Evolutionary conservation across 2,329 filamentous ascomycete genomes (phyloP).

Genomic region (Lecanoromycetidae sp.): DNA sequence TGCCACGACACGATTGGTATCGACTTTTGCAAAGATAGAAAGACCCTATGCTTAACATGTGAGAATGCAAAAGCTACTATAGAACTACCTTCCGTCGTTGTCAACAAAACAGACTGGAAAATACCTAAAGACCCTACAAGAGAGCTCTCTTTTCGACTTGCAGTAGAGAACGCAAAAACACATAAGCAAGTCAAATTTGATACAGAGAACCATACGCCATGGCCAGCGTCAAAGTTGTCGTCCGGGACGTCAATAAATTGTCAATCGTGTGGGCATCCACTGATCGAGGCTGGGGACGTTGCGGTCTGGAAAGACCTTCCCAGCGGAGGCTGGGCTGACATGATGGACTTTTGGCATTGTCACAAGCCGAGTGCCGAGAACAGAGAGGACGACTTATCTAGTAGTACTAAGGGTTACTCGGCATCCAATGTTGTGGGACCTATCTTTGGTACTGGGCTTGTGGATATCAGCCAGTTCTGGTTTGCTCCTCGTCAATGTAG

Average conservation of each 20-base stretch:
- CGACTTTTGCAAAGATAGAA: conserved; percentile 33
- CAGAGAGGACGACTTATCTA: conserved; percentile 18
- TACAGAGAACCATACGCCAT: conserved; percentile 29
- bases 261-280: conserved; percentile 25
- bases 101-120: conserved; percentile 36
- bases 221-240: conserved; percentile 12
- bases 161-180: conserved; percentile 20
- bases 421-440: conserved; percentile 63
- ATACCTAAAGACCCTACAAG: conserved; percentile 33
- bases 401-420: conserved; percentile 61
- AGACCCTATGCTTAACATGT: conserved; percentile 34
- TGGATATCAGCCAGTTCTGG: conserved; percentile 69
- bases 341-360: conserved; percentile 99
- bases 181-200: neutral
- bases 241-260: conserved; percentile 22
- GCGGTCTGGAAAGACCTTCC: conserved; percentile 79
- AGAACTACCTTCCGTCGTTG: conserved; percentile 35
- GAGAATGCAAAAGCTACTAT: conserved; percentile 34
- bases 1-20: conserved; percentile 34
- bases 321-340: conserved; percentile 96
- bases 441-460: conserved; percentile 55
- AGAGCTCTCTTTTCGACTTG: conserved; percentile 43
- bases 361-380: conserved; percentile 61
- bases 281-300: conserved; percentile 29
- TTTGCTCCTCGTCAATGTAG: conserved; percentile 55